Evolutionary conservation across 805 yeast species (phyloP), one percentile per base, ranked within the genome.

Genomic region (Myxozyma monticola): DNA sequence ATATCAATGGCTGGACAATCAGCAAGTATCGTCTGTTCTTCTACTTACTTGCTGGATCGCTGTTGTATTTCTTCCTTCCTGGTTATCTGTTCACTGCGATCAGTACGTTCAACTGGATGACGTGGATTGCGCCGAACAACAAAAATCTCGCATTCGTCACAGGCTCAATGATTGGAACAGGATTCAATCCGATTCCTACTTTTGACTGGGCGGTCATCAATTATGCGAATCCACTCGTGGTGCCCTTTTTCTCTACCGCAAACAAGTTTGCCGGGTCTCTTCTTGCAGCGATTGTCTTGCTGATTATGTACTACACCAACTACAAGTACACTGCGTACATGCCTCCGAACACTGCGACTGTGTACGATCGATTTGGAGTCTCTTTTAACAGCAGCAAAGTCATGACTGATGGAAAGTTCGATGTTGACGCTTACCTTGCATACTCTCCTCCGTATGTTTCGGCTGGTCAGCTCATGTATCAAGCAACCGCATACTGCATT

Each of bases 51-150:
- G 45, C 44, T 59, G n/a, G 65, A 67, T n/a, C 75, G 21, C 80
- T 81, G 56, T 54, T 74, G 3, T 83, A 82, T 76, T 79, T 79
- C 61, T 83, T 85, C 80, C 67, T 84, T 57, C 87, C 88, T 2
- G 84, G 82, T 47, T 82, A 71, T 60, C 69, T 85, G 24, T 81
- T 82, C 68, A 69, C 71, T 17, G 86, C 80, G 80, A n/a, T n/a
- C n/a, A n/a, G n/a, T n/a, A n/a, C n/a, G n/a, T n/a, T n/a, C n/a
- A n/a, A n/a, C n/a, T n/a, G 85, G 85, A 45, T 45, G n/a, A 45
- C 49, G 3, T 45, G 49, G 49, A 38, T 45, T 26, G 40, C 40
- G 17, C 49, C 56, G 3, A 66, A 76, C 45, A 76, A 77, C 62
- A 74, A 74, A 38, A 70, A 71, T 18, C 73, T 80, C 17, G 79